Base-by-base conservation (phyloP, 108 stramenopile species). In the Ochromonas danica region DNA sequence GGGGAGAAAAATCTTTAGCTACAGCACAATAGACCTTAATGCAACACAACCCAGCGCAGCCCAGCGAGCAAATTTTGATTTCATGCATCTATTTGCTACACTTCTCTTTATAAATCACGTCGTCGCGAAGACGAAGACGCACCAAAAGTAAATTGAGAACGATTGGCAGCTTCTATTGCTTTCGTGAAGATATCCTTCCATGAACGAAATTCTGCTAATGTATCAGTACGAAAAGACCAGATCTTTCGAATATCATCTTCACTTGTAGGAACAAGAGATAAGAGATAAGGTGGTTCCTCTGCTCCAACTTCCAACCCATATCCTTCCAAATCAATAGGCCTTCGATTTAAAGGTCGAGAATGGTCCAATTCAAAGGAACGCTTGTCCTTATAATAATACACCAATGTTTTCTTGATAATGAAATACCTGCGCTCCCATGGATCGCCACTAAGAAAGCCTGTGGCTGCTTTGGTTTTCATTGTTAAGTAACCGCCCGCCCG, bases 291-390 rank as follows among this genome's bases (percentile, higher is more conserved):
- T 31, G 17, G 3, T 6, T 35, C 63, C 25, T 67, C 33, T 25
- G 31, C 63, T 14, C 31, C 31, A 31, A 6, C 63, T 35, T 35
- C 25, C 31, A 67, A 67, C 31, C 14, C 6, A 67, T 67, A 67
- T 36, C 63, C 63, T 35, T 67, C 30, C 31, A 67, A 67, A 6
- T 67, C 63, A 36, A 67, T 67, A 36, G 63, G 63, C 10, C 63
- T 28, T 14, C 14, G 30, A 67, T 67, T 67, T 10, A 31, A 22
- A 31, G 63, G 31, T 67, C 25, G 27, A 36, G 17, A 14, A 10
- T 3, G 63, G 25, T 67, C 63, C 6, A 28, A 35, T 31, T 67
- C 63, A 67, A 14, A 67, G 17, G 63, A 3, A 6, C 63, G 27
- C 25, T 36, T 28, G 25, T 67, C 31, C 31, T 28, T 22, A 67